Base-by-base conservation (phyloP, 805 yeast species). In the Candida namnaoensis region DNA sequence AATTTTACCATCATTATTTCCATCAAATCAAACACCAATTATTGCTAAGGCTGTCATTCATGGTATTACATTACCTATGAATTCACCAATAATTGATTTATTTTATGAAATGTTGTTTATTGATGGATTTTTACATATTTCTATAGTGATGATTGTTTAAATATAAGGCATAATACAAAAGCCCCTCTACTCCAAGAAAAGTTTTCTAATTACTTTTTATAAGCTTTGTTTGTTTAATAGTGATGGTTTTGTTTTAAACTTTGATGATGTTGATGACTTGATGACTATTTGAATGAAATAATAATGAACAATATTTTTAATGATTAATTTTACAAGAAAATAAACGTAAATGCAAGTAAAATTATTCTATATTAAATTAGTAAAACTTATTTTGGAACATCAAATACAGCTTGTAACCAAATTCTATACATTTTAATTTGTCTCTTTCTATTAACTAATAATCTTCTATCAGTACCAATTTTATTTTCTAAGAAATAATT, bases 371-470 rank as follows among this genome's bases (percentile, higher is more conserved):
- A n/a, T n/a, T n/a, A n/a, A n/a, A n/a, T n/a, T n/a, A n/a, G n/a
- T n/a, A 19, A 19, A 19, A 19, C 19, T 19, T 44, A 47, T 30
- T 44, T 42, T 33, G 69, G 68, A 33, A 62, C 69, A 32, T 67
- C 72, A 59, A 91, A 91, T 25, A 87, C 88, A 1, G 93, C 98
- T 65, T 93, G 99, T 43, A 93, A 65, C 99, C 99, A 93, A 44
- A 88, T 86, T 54, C 99, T 72, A 60, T 87, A 93, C 99, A 93
- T 93, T 64, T 93, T 93, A 48, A 93, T 65, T 60, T 84, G 84
- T 57, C 91, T 82, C 64, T 91, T 90, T 54, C 99, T 73, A 60
- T 93, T 93, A 24, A 93, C 97, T 48, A 93, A 68, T 52, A 93
- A 68, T 52, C 99, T 69, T 58, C 96, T 75, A 65, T 93, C 99